Evolutionary conservation across 2,329 filamentous ascomycete genomes (phyloP), one percentile per base, ranked within the genome.

Genomic region (Trichoderma lentiforme): DNA sequence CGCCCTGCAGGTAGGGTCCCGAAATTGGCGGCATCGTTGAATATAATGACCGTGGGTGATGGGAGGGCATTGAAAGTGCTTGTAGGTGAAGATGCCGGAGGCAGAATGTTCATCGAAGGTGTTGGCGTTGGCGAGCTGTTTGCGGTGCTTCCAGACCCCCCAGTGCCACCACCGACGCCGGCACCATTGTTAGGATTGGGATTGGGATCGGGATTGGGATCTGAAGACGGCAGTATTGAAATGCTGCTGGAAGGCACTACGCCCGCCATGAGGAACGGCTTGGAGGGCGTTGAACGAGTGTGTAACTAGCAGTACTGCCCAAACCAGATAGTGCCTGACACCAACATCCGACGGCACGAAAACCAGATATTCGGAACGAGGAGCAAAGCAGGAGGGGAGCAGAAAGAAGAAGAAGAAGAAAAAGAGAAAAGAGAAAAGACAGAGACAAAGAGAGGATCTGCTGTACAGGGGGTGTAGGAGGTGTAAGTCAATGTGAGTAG

Each of bases 401-500:
- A 34, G 24, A 69, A 36, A 60, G 65, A 58, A 30, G 36, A 24
- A 30, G 36, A 24, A 61, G 15, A 26, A 61, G 24, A 32, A 36
- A 11, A n/a, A 28, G 39, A 62, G 18, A 36, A 36, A 36, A 53
- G 21, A 58, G 21, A 57, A 12, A 39, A 28, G 32, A 61, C 56
- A 28, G 43, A 39, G 43, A 56, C 12, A 9, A 32, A 64, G 43
- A 57, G 43, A 30, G 43, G 57, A 34, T 43, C 43, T 57, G 21
- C 21, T 21, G 21, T 21, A 34, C 56, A 61, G 57, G 66, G 66
- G 66, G 56, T n/a, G 15, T 21, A 51, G 12, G 66, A 51, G 57
- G 66, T 69, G 66, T 69, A 69, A 69, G 66, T 69, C 56, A 32
- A 57, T 51, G 30, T 39, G 39, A 43, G 39, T 47, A 34, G 66